Evolutionary conservation across 257 asterid genomes (phyloP).

Genomic region (Agastache rugosa): DNA sequence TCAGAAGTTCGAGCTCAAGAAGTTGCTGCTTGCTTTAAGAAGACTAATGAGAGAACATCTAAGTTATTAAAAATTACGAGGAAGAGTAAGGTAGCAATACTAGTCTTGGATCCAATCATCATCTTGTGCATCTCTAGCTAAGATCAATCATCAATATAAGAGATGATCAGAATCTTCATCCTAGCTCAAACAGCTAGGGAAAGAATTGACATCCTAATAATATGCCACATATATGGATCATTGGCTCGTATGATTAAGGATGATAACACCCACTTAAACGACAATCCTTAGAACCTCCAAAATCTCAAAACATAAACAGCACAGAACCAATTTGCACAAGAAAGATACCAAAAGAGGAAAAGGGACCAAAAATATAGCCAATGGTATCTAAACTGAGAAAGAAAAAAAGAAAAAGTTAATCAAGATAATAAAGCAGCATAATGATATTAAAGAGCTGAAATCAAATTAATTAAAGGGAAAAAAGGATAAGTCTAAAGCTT

Average conservation of each 20-base stretch:
- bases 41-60: slow-evolving; percentile 17
- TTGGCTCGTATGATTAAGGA: slow-evolving; percentile 17
- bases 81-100: slow-evolving; percentile 4
- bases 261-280: slow-evolving; percentile 7
- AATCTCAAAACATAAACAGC: not conserved
- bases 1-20: slow-evolving; percentile 4
- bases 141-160: not conserved
- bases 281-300: slow-evolving; percentile 4
- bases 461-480: slow-evolving; percentile 36
- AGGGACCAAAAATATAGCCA: slow-evolving; percentile 23
- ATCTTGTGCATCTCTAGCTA: slow-evolving; percentile 1
- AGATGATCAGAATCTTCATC: slow-evolving; percentile 6
- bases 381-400: slow-evolving; percentile 34
- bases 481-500: slow-evolving; percentile 36
- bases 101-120: not conserved
- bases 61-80: not conserved
- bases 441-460: slow-evolving; percentile 39
- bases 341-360: slow-evolving; percentile 32
- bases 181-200: not conserved
- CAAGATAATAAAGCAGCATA: slow-evolving; percentile 42
- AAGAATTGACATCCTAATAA: not conserved
- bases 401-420: slow-evolving; percentile 45
- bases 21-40: slow-evolving; percentile 18
- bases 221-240: slow-evolving; percentile 6
- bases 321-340: slow-evolving; percentile 25